Evolutionary conservation across 257 asterid genomes (phyloP).

Genomic region (Salvia splendens): DNA sequence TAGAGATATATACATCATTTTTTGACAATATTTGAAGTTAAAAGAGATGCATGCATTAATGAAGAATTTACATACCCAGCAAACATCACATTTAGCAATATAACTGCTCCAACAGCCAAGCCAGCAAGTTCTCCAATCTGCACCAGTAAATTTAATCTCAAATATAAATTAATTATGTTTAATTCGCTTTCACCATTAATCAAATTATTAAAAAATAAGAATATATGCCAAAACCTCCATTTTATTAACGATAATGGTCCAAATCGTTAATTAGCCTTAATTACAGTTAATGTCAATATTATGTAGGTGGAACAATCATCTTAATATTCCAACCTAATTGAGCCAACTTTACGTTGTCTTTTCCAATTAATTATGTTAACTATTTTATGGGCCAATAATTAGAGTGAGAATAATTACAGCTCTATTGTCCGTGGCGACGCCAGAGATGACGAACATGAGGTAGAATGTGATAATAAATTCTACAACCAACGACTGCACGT

Average conservation of each 20-base stretch:
- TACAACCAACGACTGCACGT: conserved; percentile 61
- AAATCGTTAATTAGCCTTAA: neutral
- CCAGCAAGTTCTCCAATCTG: conserved; percentile 98
- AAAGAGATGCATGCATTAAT: too few species aligned
- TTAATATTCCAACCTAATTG: conserved; percentile 11
- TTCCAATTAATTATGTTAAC: neutral
- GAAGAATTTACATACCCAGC: conserved; percentile 61
- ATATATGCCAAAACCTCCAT: neutral
- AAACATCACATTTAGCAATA: conserved; percentile 81
- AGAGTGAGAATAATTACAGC: conserved; percentile 49
- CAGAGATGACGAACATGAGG: conserved; percentile 90
- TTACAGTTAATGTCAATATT: neutral
- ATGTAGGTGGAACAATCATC: conserved; percentile 9
- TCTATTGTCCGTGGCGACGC: conserved; percentile 89
- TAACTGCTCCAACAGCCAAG: conserved; percentile 85
- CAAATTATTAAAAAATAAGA: neutral
- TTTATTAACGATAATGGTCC: conserved; percentile 11
- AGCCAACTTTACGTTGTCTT: conserved; percentile 7
- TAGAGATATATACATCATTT: too few species aligned
- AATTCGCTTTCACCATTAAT: conserved; percentile 26
- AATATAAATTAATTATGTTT: neutral
- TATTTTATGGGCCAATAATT: neutral
- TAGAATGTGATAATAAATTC: conserved; percentile 88
- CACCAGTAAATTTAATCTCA: conserved; percentile 18
- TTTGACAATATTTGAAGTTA: too few species aligned